Evolutionary conservation across 306 rosid genomes (phyloP).

Genomic region (Vicia faba): DNA sequence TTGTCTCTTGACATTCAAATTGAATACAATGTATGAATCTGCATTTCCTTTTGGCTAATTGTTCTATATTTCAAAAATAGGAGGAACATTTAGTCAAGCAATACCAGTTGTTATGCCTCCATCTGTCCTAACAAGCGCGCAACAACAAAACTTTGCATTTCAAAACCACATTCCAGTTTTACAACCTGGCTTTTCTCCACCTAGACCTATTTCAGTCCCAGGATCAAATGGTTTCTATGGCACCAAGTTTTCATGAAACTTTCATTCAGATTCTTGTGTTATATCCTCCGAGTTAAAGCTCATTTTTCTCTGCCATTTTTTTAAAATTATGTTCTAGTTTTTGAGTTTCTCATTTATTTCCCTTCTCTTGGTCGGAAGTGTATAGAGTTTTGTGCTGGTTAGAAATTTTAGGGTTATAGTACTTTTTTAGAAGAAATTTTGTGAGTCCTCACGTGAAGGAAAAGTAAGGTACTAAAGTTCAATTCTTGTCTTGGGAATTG

Average conservation of each 20-base stretch:
- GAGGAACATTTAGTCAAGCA: slow-evolving; percentile 56
- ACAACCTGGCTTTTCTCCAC: slow-evolving; percentile 59
- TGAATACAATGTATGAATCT: neutral
- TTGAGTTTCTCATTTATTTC: slow-evolving; percentile 34
- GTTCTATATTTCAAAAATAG: slow-evolving; percentile 48
- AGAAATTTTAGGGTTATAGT: slow-evolving; percentile 33
- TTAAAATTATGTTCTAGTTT: slow-evolving; percentile 25
- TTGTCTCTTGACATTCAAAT: slow-evolving; percentile 24
- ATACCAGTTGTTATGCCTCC: slow-evolving; percentile 65
- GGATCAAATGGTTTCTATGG: slow-evolving; percentile 54
- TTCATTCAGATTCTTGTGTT: slow-evolving; percentile 26
- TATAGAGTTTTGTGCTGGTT: slow-evolving; percentile 34
- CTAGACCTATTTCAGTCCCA: slow-evolving; percentile 57
- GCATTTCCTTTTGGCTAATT: slow-evolving; percentile 13
- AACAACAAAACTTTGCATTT: slow-evolving; percentile 64
- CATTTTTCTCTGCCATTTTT: slow-evolving; percentile 4
- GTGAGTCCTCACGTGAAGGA: slow-evolving; percentile 12
- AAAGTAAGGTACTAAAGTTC: slow-evolving; percentile 33
- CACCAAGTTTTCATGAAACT: slow-evolving; percentile 49
- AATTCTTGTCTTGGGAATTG: slow-evolving; percentile 17
- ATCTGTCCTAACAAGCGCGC: slow-evolving; percentile 52
- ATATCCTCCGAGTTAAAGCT: slow-evolving; percentile 12
- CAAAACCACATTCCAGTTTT: slow-evolving; percentile 61
- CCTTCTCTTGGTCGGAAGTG: slow-evolving; percentile 37
- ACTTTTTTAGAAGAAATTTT: slow-evolving; percentile 32